Evolutionary conservation across 768 basidiomycete species (phyloP).

Genomic region (Podaxis pistillaris): DNA sequence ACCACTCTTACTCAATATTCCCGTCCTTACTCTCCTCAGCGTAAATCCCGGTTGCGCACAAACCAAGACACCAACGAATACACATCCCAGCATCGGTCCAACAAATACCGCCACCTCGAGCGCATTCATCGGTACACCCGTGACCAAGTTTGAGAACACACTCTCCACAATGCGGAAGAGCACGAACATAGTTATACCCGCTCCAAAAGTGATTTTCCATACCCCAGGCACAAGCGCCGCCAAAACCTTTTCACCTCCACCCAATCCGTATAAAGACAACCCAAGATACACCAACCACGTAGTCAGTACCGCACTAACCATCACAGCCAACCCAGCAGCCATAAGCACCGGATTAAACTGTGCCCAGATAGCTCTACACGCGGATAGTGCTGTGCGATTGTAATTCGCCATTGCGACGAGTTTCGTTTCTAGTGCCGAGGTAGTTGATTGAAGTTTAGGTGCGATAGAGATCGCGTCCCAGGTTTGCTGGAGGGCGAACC

Average conservation of each 20-base stretch:
- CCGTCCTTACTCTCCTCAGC: background rate
- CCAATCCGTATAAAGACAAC: too few relatives aligned
- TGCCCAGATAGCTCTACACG: too few relatives aligned
- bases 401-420: too few relatives aligned
- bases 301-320: too few relatives aligned
- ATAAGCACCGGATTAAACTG: too few relatives aligned
- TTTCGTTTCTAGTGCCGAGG: too few relatives aligned
- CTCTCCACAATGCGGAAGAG: background rate
- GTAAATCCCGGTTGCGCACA: background rate
- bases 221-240: background rate
- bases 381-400: too few relatives aligned
- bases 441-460: too few relatives aligned
- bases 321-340: too few relatives aligned
- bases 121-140: background rate
- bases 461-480: conserved; percentile 18
- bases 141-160: background rate
- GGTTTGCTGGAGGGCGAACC: conserved; percentile 29
- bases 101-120: conserved; percentile 1
- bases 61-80: background rate
- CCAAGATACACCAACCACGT: too few relatives aligned
- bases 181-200: background rate
- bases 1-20: conserved; percentile 40
- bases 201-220: background rate
- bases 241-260: background rate
- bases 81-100: conserved; percentile 7